Percentiles rank a stretch among this genome's conserved stretches.
phyloP scores from a whole-genome alignment of 305 asterid genomes.

The Solanum hybrid region DNA sequence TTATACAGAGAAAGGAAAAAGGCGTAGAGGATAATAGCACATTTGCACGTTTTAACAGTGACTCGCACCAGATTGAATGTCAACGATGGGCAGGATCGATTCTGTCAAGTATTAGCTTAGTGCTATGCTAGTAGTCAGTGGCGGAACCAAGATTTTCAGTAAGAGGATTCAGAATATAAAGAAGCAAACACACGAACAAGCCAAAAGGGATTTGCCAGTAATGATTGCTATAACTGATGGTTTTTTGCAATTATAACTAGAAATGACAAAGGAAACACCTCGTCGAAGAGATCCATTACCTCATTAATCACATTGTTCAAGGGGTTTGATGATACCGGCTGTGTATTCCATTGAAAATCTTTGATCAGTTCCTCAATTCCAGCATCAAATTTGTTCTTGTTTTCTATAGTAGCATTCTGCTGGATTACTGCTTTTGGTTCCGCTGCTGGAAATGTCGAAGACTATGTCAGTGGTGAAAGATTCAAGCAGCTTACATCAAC shows the following conservation, averaged over 20 bases:
- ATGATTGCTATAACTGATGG: background rate
- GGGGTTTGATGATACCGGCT: background rate
- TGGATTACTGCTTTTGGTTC: background rate
- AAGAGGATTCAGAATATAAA: background rate
- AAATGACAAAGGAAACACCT: background rate
- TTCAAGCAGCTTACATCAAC: background rate
- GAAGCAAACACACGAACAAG: background rate
- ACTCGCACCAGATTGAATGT: background rate
- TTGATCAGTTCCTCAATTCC: constrained; percentile 17
- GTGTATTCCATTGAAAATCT: constrained; percentile 1
- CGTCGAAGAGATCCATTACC: background rate
- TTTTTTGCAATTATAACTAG: background rate
- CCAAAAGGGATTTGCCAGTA: background rate
- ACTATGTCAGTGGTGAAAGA: background rate
- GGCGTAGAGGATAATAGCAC: too few relatives aligned
- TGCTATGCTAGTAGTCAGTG: background rate
- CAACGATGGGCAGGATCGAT: background rate
- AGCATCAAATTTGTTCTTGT: constrained; percentile 13
- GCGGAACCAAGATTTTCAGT: background rate
- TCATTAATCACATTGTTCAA: background rate
- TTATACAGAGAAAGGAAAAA: background rate
- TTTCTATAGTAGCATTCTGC: background rate
- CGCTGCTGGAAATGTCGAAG: background rate
- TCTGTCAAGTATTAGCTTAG: background rate
- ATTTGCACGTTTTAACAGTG: background rate